Base-by-base conservation (phyloP, 1,284 basidiomycete genomes). In the Ganoderma leucocontextum region DNA sequence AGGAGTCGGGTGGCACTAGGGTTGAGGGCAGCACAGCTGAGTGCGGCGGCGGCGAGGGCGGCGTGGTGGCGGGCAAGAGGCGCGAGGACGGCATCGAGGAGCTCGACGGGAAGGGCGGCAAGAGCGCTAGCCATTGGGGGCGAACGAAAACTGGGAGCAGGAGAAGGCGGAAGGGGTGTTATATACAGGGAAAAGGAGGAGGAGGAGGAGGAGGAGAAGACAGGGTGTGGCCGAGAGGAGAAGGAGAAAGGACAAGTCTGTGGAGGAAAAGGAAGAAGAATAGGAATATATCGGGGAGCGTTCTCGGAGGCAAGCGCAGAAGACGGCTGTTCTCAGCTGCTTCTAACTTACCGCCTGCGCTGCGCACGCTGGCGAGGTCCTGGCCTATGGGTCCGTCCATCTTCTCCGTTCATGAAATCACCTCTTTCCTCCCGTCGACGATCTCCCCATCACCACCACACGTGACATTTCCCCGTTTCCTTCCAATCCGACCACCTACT, bases 1-100 rank as follows among this genome's bases (percentile, higher is more conserved):
- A 93, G 88, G 57, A 83, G 76, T 67, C 87, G 86, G 66, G 86
- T 87, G 0, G 88, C 89, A 72, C 86, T 77, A 63, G 80, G 80
- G 71, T 80, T 80, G 73, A 90, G 74, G 42, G 75, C 69, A 8
- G 82, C 75, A 71, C 73, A 81, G n/a, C 86, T 81, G 29, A 75
- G 79, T 4, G 90, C 83, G 70, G 91, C 71, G 57, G 73, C 68
- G 67, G 74, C 72, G 69, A 80, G 78, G 53, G 77, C 65, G 39
- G 71, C 12, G 35, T 63, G 61, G 55, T 66, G 66, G 70, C 75
- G 73, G 64, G 79, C 73, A 49, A 79, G 75, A 8, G 75, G 75
- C 39, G 77, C 74, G 67, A 76, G 76, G 64, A 78, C 74, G 67
- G 73, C 71, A 70, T 79, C 77, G 73, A 79, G 71, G 63, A 79